phyloP scores from a whole-genome alignment of 352 stramenopile genomes.

The Phytophthora tentaculata region DNA sequence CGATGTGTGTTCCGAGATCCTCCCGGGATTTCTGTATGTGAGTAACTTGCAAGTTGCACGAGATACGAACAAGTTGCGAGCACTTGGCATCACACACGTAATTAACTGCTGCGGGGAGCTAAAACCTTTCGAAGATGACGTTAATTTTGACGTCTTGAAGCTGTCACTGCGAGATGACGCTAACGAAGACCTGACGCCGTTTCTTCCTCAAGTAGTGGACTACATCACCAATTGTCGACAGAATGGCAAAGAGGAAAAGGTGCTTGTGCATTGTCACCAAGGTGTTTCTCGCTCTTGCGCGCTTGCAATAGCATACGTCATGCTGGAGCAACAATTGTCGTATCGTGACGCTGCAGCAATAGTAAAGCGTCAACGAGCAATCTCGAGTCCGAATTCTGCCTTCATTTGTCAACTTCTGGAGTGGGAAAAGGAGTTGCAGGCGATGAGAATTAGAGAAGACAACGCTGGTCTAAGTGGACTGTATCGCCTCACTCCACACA shows the following conservation, averaged over 20 bases:
- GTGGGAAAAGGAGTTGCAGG: conserved; percentile 56
- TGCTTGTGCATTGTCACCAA: conserved; percentile 77
- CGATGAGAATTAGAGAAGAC: conserved; percentile 4
- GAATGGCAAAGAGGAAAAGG: conserved; percentile 14
- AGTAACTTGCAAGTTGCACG: conserved; percentile 57
- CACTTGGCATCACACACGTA: conserved; percentile 59
- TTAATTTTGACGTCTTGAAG: conserved; percentile 29
- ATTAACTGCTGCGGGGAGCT: conserved; percentile 67
- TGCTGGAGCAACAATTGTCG: conserved; percentile 40
- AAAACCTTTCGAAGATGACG: conserved; percentile 10
- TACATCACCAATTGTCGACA: conserved; percentile 44
- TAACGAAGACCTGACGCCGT: conserved; percentile 69
- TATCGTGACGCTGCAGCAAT: conserved; percentile 43
- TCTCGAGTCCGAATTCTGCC: conserved; percentile 66
- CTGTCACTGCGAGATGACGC: conserved; percentile 62
- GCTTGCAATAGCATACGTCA: conserved; percentile 69
- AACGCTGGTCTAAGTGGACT: conserved; percentile 23
- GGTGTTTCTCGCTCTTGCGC: conserved; percentile 76
- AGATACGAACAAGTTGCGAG: conserved; percentile 30
- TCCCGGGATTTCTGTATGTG: conserved; percentile 61
- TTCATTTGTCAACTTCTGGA: conserved; percentile 77
- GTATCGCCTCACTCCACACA: conserved; percentile 55
- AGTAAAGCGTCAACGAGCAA: conserved; percentile 54
- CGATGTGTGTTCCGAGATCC: conserved; percentile 66
- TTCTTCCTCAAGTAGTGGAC: conserved; percentile 53